A percentile compares a stretch with the other conserved stretches of the same genome.
Conservation (phyloP, 2,329 filamentous ascomycete species). For the Colletotrichum incanum region DNA sequence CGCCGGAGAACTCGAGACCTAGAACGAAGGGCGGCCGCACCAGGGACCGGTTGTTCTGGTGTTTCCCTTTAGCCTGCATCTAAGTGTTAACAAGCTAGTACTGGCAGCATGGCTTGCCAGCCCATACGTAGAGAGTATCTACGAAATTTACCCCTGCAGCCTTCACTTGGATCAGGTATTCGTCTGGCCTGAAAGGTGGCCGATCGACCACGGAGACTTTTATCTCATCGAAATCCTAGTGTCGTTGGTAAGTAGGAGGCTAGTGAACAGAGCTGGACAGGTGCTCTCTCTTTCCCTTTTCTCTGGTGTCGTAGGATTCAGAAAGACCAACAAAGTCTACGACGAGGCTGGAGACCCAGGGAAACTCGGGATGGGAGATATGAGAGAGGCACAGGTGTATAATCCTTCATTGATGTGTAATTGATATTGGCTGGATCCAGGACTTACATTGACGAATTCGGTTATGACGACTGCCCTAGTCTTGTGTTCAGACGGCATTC, state of each 20-base stretch:
- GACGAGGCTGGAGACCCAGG: not conserved
- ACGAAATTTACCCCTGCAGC: conserved; percentile 73
- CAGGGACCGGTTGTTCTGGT: conserved; percentile 73
- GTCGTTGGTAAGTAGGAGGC: not conserved
- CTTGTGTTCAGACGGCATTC: not conserved
- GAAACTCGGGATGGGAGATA: not conserved
- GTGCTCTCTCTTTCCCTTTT: not conserved
- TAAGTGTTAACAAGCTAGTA: not conserved
- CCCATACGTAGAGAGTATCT: conserved; percentile 68
- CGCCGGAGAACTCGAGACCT: conserved; percentile 74
- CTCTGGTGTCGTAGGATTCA: not conserved
- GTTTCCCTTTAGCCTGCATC: conserved; percentile 65
- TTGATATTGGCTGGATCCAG: not conserved
- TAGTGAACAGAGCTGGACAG: not conserved
- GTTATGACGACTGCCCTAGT: conserved; percentile 52
- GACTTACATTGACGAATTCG: conserved; percentile 46
- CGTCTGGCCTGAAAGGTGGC: conserved; percentile 42
- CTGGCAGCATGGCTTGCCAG: not conserved
- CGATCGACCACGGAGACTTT: conserved; percentile 46
- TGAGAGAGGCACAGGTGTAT: not conserved
- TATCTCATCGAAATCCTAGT: conserved; percentile 46
- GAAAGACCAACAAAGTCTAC: not conserved
- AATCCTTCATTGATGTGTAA: not conserved
- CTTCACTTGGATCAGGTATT: conserved; percentile 58
- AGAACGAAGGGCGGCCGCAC: conserved; percentile 71